These are phyloP conservation scores for Neodidymelliopsis sp. DNA, from an alignment of 2,329 filamentous ascomycete species.

Conservation along the genomic window DNA sequence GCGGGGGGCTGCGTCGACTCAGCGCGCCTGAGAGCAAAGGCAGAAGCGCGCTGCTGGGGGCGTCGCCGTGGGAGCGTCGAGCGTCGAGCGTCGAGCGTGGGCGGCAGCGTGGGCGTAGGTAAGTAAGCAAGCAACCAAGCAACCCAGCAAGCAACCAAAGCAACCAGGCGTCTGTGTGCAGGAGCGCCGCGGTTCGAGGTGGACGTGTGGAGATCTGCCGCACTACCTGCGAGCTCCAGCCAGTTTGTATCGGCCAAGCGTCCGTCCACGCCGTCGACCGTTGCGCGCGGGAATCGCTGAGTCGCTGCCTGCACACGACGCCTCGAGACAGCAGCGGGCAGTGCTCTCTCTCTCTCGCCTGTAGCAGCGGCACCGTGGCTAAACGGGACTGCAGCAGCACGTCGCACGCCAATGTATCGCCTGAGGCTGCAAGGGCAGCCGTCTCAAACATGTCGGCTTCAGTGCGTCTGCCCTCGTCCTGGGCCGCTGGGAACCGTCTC, in stretches of 20 bases:
- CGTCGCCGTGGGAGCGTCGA: slow-evolving; percentile 10
- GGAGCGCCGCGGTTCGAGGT: too few species aligned
- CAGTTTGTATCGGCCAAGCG: too few species aligned
- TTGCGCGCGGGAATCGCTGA: slow-evolving; percentile 4
- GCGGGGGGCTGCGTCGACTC: too few species aligned
- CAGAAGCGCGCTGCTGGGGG: slow-evolving; percentile 12
- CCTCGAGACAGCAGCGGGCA: background rate
- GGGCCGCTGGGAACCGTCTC: background rate
- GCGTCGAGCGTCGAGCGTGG: background rate
- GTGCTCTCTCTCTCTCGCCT: background rate
- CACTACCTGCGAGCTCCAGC: slow-evolving; percentile 6
- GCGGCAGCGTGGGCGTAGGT: background rate
- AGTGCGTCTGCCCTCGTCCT: slow-evolving; percentile 3
- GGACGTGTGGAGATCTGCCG: slow-evolving; percentile 15
- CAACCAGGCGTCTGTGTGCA: too few species aligned
- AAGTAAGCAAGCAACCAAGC: slow-evolving; percentile 14
- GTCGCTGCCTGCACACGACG: background rate
- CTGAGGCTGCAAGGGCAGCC: slow-evolving; percentile 16
- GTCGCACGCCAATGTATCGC: background rate
- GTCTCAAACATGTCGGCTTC: slow-evolving; percentile 4
- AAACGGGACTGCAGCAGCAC: slow-evolving; percentile 4
- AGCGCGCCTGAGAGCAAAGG: slow-evolving; percentile 6
- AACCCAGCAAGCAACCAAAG: too few species aligned
- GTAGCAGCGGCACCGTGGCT: background rate
- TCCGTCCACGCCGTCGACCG: too few species aligned